A percentile compares a stretch with the other conserved stretches of the same genome.
phyloP scores from a whole-genome alignment of 805 yeast genomes.

The Spathaspora arborariae region DNA sequence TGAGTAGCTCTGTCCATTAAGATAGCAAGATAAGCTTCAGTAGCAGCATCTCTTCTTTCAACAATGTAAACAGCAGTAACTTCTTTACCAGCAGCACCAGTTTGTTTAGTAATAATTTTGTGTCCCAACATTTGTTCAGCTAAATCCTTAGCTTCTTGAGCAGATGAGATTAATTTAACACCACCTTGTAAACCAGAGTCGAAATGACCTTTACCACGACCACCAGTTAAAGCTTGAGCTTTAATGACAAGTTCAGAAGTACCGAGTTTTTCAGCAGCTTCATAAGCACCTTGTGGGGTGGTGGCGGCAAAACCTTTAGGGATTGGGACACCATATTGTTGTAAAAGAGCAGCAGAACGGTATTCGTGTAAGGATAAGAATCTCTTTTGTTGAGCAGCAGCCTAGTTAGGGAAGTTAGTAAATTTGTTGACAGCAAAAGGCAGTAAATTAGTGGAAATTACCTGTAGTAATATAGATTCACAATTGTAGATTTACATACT shows the following conservation, averaged over 20 bases:
- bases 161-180: conserved; percentile 80
- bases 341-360: conserved; percentile 87
- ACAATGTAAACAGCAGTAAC: conserved; percentile 96
- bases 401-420: conserved; percentile 6
- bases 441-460: background rate
- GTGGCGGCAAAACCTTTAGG: conserved; percentile 91
- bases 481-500: conserved; percentile 26
- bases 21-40: conserved; percentile 94
- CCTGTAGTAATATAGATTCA: background rate
- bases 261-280: conserved; percentile 71
- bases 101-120: conserved; percentile 95
- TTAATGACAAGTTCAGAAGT: conserved; percentile 86
- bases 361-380: conserved; percentile 88
- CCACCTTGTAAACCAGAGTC: conserved; percentile 96
- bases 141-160: conserved; percentile 82
- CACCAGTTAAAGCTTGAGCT: conserved; percentile 99
- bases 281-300: conserved; percentile 83
- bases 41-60: conserved; percentile 88
- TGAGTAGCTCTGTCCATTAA: conserved; percentile 91
- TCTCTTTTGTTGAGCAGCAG: conserved; percentile 45
- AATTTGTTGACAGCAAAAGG: background rate
- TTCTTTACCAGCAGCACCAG: conserved; percentile 95
- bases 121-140: conserved; percentile 89
- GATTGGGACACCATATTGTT: conserved; percentile 80
- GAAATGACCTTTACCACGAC: conserved; percentile 98